Evolutionary conservation across 83 land plant species (phyloP).

Genomic region (Picea engelmannii): DNA sequence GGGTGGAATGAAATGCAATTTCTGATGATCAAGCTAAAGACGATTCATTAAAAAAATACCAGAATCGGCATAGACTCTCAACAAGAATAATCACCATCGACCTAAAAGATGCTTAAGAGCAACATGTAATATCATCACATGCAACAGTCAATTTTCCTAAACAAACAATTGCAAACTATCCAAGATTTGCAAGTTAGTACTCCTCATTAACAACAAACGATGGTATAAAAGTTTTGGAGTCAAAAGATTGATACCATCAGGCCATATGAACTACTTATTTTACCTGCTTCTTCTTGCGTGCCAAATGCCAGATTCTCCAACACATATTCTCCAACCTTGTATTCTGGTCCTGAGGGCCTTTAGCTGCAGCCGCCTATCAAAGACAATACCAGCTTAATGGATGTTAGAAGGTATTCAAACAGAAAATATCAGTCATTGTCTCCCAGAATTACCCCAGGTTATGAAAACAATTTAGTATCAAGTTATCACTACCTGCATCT

Average conservation of each 20-base stretch:
- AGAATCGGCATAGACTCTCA: too few relatives aligned
- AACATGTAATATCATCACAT: too few relatives aligned
- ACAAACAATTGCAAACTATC: not conserved
- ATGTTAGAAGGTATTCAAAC: too few relatives aligned
- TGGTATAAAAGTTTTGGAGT: not conserved
- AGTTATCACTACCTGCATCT: too few relatives aligned
- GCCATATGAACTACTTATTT: not conserved
- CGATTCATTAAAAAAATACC: too few relatives aligned
- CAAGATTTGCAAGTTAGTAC: not conserved
- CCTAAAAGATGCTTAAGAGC: too few relatives aligned
- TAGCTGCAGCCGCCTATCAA: conserved; percentile 74
- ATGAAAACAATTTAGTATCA: too few relatives aligned
- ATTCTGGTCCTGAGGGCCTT: conserved; percentile 85
- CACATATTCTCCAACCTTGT: conserved; percentile 89
- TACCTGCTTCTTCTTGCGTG: conserved; percentile 92
- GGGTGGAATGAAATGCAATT: too few relatives aligned
- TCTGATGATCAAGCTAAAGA: too few relatives aligned
- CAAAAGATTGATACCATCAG: not conserved
- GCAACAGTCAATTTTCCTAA: not conserved
- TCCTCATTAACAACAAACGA: not conserved
- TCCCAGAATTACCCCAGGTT: too few relatives aligned
- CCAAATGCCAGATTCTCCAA: conserved; percentile 96
- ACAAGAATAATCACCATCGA: too few relatives aligned
- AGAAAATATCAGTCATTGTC: too few relatives aligned
- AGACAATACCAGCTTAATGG: not conserved